Evolutionary conservation across 352 stramenopile species (phyloP).

Genomic region (Thraustochytrium sp.): DNA sequence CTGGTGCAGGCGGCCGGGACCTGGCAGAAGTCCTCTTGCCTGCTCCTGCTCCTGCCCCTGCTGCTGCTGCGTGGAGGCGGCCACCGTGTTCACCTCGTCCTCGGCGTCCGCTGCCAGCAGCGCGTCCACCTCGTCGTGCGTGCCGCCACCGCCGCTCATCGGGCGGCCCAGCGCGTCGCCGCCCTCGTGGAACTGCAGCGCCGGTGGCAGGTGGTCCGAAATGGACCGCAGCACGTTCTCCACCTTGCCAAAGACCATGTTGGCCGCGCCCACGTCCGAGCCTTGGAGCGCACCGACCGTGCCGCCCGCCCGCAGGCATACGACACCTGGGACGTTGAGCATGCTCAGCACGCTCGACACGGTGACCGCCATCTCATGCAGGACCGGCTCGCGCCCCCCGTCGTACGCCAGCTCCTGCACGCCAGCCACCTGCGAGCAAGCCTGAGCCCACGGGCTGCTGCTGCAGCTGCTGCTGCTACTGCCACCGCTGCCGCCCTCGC

Average conservation of each 20-base stretch:
- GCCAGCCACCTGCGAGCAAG: neutral
- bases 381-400: neutral
- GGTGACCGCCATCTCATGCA: neutral
- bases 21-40: neutral
- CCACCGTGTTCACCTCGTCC: no score
- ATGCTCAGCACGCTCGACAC: neutral
- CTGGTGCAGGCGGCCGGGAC: neutral
- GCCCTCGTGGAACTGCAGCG: slow-evolving; percentile 1
- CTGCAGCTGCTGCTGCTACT: no score
- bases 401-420: neutral
- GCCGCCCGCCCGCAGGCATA: neutral
- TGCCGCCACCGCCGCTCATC: no score
- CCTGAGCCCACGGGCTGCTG: neutral
- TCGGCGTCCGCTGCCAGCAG: no score
- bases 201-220: neutral
- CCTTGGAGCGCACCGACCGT: neutral
- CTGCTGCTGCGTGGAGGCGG: no score
- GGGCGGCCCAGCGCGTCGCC: neutral
- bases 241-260: slow-evolving; percentile 19
- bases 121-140: no score
- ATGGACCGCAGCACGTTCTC: slow-evolving; percentile 20
- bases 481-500: no score
- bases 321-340: neutral
- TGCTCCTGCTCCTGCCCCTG: no score
- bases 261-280: neutral